Conservation (phyloP, 768 basidiomycete species). For the Xerocomus potaroensis region DNA sequence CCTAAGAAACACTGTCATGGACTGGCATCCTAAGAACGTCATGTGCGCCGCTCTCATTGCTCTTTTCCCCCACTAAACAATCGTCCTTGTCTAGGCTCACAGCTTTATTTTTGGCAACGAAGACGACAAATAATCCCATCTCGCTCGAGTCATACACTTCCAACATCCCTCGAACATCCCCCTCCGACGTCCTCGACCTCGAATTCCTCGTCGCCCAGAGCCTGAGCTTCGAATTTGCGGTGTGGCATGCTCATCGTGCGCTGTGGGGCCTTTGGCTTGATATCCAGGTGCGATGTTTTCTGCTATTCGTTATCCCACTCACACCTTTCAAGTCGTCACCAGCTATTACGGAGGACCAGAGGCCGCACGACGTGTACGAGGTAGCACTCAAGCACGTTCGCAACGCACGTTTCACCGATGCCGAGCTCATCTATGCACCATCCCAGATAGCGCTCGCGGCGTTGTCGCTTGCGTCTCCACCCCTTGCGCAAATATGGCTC, state of each 20-base stretch:
- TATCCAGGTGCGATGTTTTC: constrained; percentile 57
- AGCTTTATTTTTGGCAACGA: constrained; percentile 89
- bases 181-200: constrained; percentile 85
- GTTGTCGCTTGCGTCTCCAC: constrained; percentile 60
- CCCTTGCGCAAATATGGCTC: constrained; percentile 60
- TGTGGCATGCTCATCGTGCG: constrained; percentile 88
- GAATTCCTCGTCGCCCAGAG: constrained; percentile 97
- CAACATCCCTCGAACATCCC: constrained; percentile 75
- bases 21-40: constrained; percentile 98
- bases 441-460: constrained; percentile 90
- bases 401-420: constrained; percentile 83
- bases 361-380: constrained; percentile 57
- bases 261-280: constrained; percentile 88
- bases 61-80: neutral
- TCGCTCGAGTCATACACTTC: constrained; percentile 80
- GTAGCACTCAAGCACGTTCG: constrained; percentile 63
- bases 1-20: constrained; percentile 97
- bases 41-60: constrained; percentile 58
- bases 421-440: constrained; percentile 87
- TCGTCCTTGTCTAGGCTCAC: constrained; percentile 65
- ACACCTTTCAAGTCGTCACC: constrained; percentile 49
- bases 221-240: constrained; percentile 88
- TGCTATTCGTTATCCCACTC: constrained; percentile 4
- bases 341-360: constrained; percentile 43
- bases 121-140: constrained; percentile 95